phyloP scores from a whole-genome alignment of 306 rosid genomes.

The Biancaea sappan region DNA sequence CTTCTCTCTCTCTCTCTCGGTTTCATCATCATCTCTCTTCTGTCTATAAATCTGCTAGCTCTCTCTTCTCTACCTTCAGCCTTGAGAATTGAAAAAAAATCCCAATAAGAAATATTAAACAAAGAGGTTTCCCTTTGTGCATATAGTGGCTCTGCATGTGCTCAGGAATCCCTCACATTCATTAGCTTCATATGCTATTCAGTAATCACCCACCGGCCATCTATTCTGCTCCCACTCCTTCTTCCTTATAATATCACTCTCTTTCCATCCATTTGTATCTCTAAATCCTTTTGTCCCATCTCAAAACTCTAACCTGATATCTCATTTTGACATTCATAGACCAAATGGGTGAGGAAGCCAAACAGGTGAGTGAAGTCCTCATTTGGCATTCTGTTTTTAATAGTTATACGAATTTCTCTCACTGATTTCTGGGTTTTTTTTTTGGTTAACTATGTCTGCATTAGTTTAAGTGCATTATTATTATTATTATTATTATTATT shows the following conservation, averaged over 20 bases:
- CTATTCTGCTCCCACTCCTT: constrained; percentile 32
- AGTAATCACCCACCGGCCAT: constrained; percentile 40
- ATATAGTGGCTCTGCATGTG: constrained; percentile 74
- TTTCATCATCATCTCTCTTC: constrained; percentile 22
- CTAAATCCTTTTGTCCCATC: not conserved
- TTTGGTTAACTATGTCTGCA: not conserved
- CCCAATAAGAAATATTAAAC: constrained; percentile 50
- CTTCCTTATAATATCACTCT: constrained; percentile 41
- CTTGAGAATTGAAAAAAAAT: constrained; percentile 44
- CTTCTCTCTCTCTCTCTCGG: not conserved
- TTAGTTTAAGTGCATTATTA: not conserved
- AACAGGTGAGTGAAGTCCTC: constrained; percentile 56
- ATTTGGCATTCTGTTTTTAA: constrained; percentile 29
- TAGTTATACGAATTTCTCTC: not conserved
- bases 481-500: not conserved
- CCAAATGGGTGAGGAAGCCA: constrained; percentile 76
- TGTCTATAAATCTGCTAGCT: constrained; percentile 62
- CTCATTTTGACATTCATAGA: constrained; percentile 26
- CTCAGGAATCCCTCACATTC: constrained; percentile 57
- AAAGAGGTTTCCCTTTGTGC: constrained; percentile 39
- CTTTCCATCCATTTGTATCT: constrained; percentile 10
- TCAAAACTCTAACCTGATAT: constrained; percentile 29
- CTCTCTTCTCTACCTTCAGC: constrained; percentile 38
- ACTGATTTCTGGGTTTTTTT: not conserved
- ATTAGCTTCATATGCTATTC: constrained; percentile 42